A percentile compares a stretch with the other conserved stretches of the same genome.
phyloP scores from a whole-genome alignment of 2,329 filamentous ascomycete genomes.

The Aspergillus vadensis region DNA sequence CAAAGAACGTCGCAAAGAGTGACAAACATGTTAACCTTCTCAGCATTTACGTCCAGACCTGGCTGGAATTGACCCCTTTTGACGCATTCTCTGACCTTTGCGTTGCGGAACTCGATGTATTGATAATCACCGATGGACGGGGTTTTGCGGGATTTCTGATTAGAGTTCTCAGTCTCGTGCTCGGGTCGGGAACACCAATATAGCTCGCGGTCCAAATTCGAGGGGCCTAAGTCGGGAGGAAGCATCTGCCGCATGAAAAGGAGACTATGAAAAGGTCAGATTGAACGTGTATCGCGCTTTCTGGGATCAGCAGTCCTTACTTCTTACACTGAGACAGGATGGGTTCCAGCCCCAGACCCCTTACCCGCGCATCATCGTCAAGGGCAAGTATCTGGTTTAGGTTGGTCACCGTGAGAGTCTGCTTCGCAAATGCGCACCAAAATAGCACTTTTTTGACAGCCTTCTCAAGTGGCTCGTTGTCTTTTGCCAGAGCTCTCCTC shows the following conservation, averaged over 20 bases:
- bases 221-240: neutral
- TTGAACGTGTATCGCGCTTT: too few species aligned
- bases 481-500: neutral
- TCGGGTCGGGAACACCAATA: neutral
- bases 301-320: neutral
- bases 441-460: neutral
- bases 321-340: neutral
- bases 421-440: neutral
- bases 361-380: neutral
- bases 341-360: neutral
- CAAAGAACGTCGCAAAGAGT: conserved; percentile 2
- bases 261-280: neutral
- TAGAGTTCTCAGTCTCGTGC: neutral
- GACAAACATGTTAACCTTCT: neutral
- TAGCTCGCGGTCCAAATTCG: neutral
- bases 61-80: neutral
- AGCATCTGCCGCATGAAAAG: neutral
- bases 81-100: neutral
- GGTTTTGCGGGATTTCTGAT: neutral
- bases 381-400: neutral
- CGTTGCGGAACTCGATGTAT: neutral
- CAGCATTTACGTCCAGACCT: neutral
- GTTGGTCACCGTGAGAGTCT: neutral
- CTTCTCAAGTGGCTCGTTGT: neutral
- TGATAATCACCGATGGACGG: neutral